Conservation (phyloP, 371 early-diverging fungal species). For the Mucor indicus region DNA sequence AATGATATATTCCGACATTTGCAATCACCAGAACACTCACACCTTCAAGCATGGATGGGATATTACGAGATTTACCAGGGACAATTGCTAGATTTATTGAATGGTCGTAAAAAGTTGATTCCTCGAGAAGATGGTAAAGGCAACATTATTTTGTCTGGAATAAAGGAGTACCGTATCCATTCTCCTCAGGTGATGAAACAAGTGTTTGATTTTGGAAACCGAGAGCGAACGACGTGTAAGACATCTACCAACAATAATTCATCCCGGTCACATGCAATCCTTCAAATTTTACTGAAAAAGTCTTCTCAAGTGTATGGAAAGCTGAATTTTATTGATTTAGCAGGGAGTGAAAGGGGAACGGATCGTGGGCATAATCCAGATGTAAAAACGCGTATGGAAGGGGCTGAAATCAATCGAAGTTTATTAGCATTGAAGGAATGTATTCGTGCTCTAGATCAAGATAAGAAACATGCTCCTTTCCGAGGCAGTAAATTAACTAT, state of each 20-base stretch:
- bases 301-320: slow-evolving; percentile 38
- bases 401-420: slow-evolving; percentile 99
- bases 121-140: slow-evolving; percentile 96
- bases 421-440: slow-evolving; percentile 97
- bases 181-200: slow-evolving; percentile 77
- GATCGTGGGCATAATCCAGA: slow-evolving; percentile 89
- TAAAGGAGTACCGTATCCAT: slow-evolving; percentile 78
- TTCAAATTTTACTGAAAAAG: slow-evolving; percentile 88
- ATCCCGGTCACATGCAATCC: slow-evolving; percentile 95
- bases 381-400: slow-evolving; percentile 92
- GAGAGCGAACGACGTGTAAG: slow-evolving; percentile 82
- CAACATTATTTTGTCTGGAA: slow-evolving; percentile 85
- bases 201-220: slow-evolving; percentile 90
- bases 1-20: slow-evolving; percentile 84
- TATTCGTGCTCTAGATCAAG: slow-evolving; percentile 95
- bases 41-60: slow-evolving; percentile 79
- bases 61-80: slow-evolving; percentile 98
- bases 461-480: slow-evolving; percentile 94
- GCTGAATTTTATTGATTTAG: slow-evolving; percentile 84
- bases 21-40: slow-evolving; percentile 56
- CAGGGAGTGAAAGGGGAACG: slow-evolving; percentile 97
- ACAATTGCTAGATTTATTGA: slow-evolving; percentile 92
- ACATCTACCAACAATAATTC: slow-evolving; percentile 96
- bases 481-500: slow-evolving; percentile 97
- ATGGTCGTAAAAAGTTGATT: slow-evolving; percentile 78